phyloP scores from a whole-genome alignment of 352 stramenopile genomes.

The Phytophthora tubulina region DNA sequence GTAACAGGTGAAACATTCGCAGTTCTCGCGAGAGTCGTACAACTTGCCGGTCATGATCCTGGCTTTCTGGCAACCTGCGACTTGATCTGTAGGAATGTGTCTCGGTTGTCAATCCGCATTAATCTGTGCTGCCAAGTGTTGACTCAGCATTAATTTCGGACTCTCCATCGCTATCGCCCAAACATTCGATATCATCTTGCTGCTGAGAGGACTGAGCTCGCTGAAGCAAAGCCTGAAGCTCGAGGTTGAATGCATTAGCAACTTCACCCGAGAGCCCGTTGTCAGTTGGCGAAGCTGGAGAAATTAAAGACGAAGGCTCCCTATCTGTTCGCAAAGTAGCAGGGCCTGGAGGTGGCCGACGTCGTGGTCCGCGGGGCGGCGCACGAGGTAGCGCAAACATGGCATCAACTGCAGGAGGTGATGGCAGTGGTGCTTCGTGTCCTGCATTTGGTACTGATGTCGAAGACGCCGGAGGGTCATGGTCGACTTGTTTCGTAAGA shows the following conservation, averaged over 20 bases:
- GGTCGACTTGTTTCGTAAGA: constrained; percentile 57
- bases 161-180: constrained; percentile 17
- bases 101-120: too few species aligned
- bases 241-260: constrained; percentile 20
- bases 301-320: neutral
- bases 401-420: constrained; percentile 14
- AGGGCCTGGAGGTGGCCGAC: constrained; percentile 9
- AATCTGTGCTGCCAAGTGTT: too few species aligned
- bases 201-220: constrained; percentile 12
- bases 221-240: constrained; percentile 37
- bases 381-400: constrained; percentile 33
- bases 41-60: too few species aligned
- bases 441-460: neutral
- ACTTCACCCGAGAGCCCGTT: neutral
- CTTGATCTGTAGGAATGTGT: too few species aligned
- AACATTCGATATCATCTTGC: constrained; percentile 13
- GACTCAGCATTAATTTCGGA: neutral
- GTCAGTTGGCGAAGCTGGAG: neutral
- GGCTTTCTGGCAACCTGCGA: too few species aligned
- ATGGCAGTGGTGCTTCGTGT: constrained; percentile 1
- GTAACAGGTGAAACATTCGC: too few species aligned
- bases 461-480: constrained; percentile 28
- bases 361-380: constrained; percentile 18
- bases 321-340: neutral
- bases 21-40: too few species aligned